These are phyloP conservation scores for Syncephalastrum contaminatum DNA, from an alignment of 371 early-diverging fungal species.

Conservation along the genomic window DNA sequence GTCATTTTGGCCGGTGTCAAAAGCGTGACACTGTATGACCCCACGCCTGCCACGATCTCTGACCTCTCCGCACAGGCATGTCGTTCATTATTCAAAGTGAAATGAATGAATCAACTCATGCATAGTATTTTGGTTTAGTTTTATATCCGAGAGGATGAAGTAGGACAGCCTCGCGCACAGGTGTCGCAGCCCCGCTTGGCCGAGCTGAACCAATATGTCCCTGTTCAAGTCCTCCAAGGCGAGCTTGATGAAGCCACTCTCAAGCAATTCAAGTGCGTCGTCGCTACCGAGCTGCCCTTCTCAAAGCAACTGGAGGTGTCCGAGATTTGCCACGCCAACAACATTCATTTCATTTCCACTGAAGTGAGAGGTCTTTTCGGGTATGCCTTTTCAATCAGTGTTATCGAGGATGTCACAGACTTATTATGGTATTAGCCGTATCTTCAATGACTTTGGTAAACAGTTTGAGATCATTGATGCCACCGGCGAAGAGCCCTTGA, in stretches of 20 bases:
- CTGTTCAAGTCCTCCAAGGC: conserved; percentile 80
- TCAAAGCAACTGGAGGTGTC: conserved; percentile 86
- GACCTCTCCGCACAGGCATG: conserved; percentile 95
- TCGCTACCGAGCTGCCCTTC: conserved; percentile 80
- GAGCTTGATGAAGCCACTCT: conserved; percentile 75
- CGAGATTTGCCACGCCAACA: conserved; percentile 80
- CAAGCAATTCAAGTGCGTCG: conserved; percentile 84
- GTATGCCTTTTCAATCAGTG: conserved; percentile 32
- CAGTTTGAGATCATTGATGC: conserved; percentile 89
- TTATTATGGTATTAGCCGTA: conserved; percentile 35
- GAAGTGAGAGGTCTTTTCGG: conserved; percentile 96
- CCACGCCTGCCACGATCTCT: conserved; percentile 63
- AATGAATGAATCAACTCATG: too few relatives aligned
- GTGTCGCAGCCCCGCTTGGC: conserved; percentile 84
- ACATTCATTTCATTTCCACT: conserved; percentile 93
- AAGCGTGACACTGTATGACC: conserved; percentile 95
- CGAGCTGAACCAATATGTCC: conserved; percentile 98
- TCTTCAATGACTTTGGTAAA: conserved; percentile 97
- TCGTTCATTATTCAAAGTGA: not conserved
- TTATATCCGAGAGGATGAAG: conserved; percentile 86
- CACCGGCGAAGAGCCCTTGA: conserved; percentile 93
- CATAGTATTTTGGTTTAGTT: conserved; percentile 64
- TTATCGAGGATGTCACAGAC: not conserved
- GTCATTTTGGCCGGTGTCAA: conserved; percentile 99
- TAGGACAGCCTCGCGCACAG: conserved; percentile 90